Percentiles rank a stretch among this genome's conserved stretches.
Evolutionary conservation across 1,284 basidiomycete species (phyloP).

Genomic region (Cutaneotrichosporon arboriforme): DNA sequence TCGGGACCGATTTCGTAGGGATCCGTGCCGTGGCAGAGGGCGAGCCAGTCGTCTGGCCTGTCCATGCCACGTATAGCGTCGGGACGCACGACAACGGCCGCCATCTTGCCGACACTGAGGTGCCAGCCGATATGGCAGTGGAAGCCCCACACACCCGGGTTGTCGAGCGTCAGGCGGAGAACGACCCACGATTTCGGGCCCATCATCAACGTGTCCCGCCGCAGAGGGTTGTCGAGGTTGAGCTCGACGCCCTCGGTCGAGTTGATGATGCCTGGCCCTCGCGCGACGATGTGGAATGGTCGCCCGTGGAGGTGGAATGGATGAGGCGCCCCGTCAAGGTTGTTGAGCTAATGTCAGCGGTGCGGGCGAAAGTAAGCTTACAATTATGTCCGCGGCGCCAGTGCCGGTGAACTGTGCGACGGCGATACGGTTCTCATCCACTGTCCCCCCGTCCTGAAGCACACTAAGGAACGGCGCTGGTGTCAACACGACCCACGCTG

Average conservation of each 20-base stretch:
- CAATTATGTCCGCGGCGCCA: slow-evolving; percentile 8
- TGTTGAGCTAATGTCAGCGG: slow-evolving; percentile 31
- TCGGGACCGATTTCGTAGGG: slow-evolving; percentile 13
- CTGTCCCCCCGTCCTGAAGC: slow-evolving; percentile 18
- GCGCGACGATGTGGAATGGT: slow-evolving; percentile 33
- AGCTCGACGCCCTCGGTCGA: slow-evolving; percentile 14
- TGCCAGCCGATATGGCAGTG: slow-evolving; percentile 33
- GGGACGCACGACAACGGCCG: slow-evolving; percentile 20
- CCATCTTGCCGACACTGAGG: slow-evolving; percentile 16
- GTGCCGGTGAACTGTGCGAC: background rate
- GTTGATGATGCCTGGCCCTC: slow-evolving; percentile 35
- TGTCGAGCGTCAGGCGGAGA: slow-evolving; percentile 23
- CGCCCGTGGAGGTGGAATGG: slow-evolving; percentile 42
- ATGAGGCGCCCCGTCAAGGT: slow-evolving; percentile 43
- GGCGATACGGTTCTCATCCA: slow-evolving; percentile 20
- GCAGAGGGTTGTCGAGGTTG: slow-evolving; percentile 40
- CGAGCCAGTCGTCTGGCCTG: slow-evolving; percentile 13
- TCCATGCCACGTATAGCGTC: slow-evolving; percentile 9
- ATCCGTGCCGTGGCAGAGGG: slow-evolving; percentile 15
- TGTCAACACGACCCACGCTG: no score
- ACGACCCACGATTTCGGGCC: slow-evolving; percentile 27
- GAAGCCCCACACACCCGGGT: slow-evolving; percentile 24
- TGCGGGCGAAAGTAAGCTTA: slow-evolving; percentile 7
- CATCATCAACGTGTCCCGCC: slow-evolving; percentile 44
- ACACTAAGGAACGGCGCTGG: slow-evolving; percentile 31